Base-by-base conservation (phyloP, 116 monocot genomes). In the Papilionanthe hybrid region DNA sequence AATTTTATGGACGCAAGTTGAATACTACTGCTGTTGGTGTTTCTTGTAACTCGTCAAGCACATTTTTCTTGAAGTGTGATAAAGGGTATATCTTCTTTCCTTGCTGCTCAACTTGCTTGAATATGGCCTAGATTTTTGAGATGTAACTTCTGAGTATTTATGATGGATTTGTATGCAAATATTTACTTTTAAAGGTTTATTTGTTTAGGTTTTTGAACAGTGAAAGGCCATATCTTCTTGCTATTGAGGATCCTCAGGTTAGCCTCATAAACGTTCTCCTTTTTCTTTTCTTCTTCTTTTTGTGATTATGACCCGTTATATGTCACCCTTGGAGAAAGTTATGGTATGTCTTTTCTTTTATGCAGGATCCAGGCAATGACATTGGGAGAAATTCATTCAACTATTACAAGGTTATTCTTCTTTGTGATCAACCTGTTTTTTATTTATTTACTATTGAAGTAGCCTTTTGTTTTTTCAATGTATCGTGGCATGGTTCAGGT, bases 181-280 rank as follows among this genome's bases (percentile, higher is more conserved):
- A 8, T 17, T 57, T 43, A 72, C 43, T 56, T 72, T 80, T 57
- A 50, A 74, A 18, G 41, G 44, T 1, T 30, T 7, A 73, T 75
- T 12, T 27, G 1, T 43, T 41, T 79, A 96, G 96, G 73, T 98
- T 94, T 84, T 13, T 85, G 65, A 94, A 94, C 83, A 53, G 44
- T 23, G 90, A 92, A 18, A 88, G 88, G 18, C 88, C 92, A 42
- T 77, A 90, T 80, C 88, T 94, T 82, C 84, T 98, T 18, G 88
- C 91, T 4, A 90, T 98, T 69, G 88, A 94, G 81, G 98, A 98
- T 87, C 98, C 98, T 28, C 91, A 94, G 94, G 91, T 91, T 25
- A 79, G 75, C 5, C 83, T 15, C 78, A 79, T 79, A 47, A 41
- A 67, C 41, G 1, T 77, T 49, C 50, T 30, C 0, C 12, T 23